Base-by-base conservation (phyloP, 768 basidiomycete genomes). In the Chalciporus chontae region DNA sequence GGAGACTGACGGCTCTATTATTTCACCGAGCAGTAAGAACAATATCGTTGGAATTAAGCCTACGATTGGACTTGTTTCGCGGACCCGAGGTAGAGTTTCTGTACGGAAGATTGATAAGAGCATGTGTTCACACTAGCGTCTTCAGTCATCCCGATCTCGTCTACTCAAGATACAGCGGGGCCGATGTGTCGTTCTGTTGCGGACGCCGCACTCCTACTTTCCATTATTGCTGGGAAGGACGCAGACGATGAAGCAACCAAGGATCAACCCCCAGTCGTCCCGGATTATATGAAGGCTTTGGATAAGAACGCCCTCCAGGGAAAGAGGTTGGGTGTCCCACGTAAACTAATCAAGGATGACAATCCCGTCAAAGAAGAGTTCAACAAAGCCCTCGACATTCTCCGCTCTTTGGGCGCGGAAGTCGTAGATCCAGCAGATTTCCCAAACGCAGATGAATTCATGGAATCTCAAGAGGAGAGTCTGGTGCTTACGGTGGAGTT, bases 371-470 rank as follows among this genome's bases (percentile, higher is more conserved):
- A 65, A 5, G 71, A 60, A 29, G 71, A 68, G 32, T 78, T 78
- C 58, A 61, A 73, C 34, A 64, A 61, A 4, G 68, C 73, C 3
- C 52, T 79, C 18, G 66, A 67, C 32, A 60, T 66, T 15, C 61
- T 78, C 19, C 60, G 67, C 3, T 50, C 52, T 2, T 65, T 76
- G 4, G 78, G 77, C 14, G 76, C 76, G 8, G 69, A 76, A 1
- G 69, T 87, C 4, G 71, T 85, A 7, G 84, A 87, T 57, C 81
- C 83, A 1, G 79, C 81, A 1, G 80, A 85, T 50, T 65, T 86
- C 14, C 77, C 81, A 0, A 76, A 75, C 27, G 75, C 77, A 0
- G 69, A 75, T 1, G 81, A 80, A 47, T 71, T 82, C 36, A 55
- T 70, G 17, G 53, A 52, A 1, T 76, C 77, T 1, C 70, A 72